These are phyloP conservation scores for Phyllosticta citribraziliensis DNA, from an alignment of 2,329 filamentous ascomycete genomes.

Conservation along the genomic window DNA sequence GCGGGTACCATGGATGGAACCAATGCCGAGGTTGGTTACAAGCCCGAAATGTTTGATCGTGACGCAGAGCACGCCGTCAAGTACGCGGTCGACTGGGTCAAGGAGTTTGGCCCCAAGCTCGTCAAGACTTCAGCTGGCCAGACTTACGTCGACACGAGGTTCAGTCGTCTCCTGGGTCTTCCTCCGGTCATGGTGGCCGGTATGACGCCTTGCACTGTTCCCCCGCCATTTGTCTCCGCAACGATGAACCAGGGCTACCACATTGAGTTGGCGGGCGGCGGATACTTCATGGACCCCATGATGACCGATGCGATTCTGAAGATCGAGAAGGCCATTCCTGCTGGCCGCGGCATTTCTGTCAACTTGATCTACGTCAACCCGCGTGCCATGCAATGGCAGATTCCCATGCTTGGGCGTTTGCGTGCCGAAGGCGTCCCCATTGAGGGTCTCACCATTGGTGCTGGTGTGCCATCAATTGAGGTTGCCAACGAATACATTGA, in stretches of 20 bases:
- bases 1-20: slow-evolving; percentile 89
- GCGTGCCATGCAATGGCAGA: slow-evolving; percentile 43
- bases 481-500: slow-evolving; percentile 39
- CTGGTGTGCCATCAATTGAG: slow-evolving; percentile 39
- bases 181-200: slow-evolving; percentile 40
- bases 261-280: slow-evolving; percentile 41
- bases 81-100: slow-evolving; percentile 95
- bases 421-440: slow-evolving; percentile 37
- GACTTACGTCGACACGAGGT: slow-evolving; percentile 88
- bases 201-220: slow-evolving; percentile 40
- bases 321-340: slow-evolving; percentile 34
- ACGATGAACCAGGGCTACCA: slow-evolving; percentile 44
- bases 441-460: slow-evolving; percentile 39
- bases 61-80: slow-evolving; percentile 92
- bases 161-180: slow-evolving; percentile 37
- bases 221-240: slow-evolving; percentile 43
- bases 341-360: slow-evolving; percentile 42
- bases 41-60: slow-evolving; percentile 93
- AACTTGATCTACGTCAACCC: slow-evolving; percentile 47
- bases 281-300: slow-evolving; percentile 37
- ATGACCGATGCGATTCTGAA: slow-evolving; percentile 38
- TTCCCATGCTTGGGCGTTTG: slow-evolving; percentile 40
- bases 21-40: slow-evolving; percentile 87
- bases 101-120: slow-evolving; percentile 87
- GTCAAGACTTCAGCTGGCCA: slow-evolving; percentile 81